Conservation (phyloP, 2,329 filamentous ascomycete species). For the Cercospora berteroae region DNA sequence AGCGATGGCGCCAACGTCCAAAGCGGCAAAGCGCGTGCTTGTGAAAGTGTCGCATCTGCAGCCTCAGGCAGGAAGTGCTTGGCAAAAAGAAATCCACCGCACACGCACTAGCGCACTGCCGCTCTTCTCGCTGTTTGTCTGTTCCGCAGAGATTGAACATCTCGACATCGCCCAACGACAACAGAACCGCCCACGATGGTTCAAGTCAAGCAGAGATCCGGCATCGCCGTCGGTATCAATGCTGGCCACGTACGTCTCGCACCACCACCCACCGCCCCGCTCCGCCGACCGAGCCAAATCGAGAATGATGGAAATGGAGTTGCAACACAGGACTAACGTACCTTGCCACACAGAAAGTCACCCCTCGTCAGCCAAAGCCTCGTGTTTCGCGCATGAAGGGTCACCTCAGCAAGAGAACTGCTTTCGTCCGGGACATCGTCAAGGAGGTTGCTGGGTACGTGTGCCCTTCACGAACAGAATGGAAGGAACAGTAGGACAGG, state of each 20-base stretch:
- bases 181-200: constrained; percentile 45
- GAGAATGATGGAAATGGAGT: constrained; percentile 9
- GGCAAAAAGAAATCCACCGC: constrained; percentile 7
- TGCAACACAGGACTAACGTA: constrained; percentile 26
- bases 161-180: constrained; percentile 29
- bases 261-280: background rate
- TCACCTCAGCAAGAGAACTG: constrained; percentile 92
- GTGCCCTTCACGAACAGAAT: constrained; percentile 29
- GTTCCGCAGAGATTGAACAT: constrained; percentile 22
- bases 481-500: background rate
- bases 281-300: constrained; percentile 10
- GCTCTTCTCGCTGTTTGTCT: background rate
- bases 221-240: constrained; percentile 62
- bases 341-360: constrained; percentile 46
- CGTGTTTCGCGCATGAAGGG: constrained; percentile 75
- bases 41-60: background rate
- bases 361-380: constrained; percentile 50
- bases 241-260: constrained; percentile 62
- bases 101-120: constrained; percentile 2
- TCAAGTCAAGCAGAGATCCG: constrained; percentile 55
- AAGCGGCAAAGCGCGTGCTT: background rate
- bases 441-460: constrained; percentile 94
- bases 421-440: constrained; percentile 95
- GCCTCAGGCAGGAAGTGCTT: background rate
- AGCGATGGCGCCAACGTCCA: background rate